A percentile compares a stretch with the other conserved stretches of the same genome.
These are phyloP conservation scores for Ganoderma lucidum DNA, from an alignment of 1,284 basidiomycete genomes.

Conservation along the genomic window DNA sequence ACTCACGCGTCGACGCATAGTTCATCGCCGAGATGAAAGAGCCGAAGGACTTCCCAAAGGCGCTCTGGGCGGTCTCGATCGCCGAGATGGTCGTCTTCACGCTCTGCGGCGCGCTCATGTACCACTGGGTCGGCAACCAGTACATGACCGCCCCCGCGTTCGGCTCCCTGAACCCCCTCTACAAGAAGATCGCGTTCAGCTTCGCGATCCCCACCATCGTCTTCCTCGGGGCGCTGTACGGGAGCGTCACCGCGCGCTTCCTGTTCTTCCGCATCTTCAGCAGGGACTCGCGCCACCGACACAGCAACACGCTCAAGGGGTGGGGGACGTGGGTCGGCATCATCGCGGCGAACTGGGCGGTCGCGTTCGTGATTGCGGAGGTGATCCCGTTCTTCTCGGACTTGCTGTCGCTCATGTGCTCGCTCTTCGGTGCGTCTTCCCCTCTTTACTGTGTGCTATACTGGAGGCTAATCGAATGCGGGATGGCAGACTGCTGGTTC, in stretches of 20 bases:
- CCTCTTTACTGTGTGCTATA: too few relatives aligned
- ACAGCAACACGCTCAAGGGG: slow-evolving; percentile 62
- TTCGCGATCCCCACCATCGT: slow-evolving; percentile 61
- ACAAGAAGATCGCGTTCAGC: slow-evolving; percentile 56
- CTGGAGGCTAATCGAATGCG: too few relatives aligned
- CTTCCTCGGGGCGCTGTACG: slow-evolving; percentile 56
- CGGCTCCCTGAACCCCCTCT: slow-evolving; percentile 49
- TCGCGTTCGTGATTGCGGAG: slow-evolving; percentile 68
- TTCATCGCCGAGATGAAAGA: slow-evolving; percentile 67
- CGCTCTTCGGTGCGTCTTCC: slow-evolving; percentile 49
- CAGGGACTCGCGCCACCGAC: slow-evolving; percentile 53
- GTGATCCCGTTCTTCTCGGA: slow-evolving; percentile 58
- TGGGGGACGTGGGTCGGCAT: slow-evolving; percentile 69
- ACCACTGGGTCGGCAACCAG: slow-evolving; percentile 58
- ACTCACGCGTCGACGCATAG: neutral
- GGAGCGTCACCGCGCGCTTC: slow-evolving; percentile 57
- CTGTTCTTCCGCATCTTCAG: slow-evolving; percentile 59
- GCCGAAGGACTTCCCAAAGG: slow-evolving; percentile 72
- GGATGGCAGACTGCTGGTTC: neutral
- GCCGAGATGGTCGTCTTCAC: slow-evolving; percentile 68
- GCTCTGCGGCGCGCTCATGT: slow-evolving; percentile 67
- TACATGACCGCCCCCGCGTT: slow-evolving; percentile 61
- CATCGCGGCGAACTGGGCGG: slow-evolving; percentile 61
- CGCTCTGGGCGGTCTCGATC: slow-evolving; percentile 54
- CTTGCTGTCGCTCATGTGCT: slow-evolving; percentile 55